A percentile compares a stretch with the other conserved stretches of the same genome.
phyloP scores from a whole-genome alignment of 176 grass and related monocot genomes.

The Oryza rufipogon region DNA sequence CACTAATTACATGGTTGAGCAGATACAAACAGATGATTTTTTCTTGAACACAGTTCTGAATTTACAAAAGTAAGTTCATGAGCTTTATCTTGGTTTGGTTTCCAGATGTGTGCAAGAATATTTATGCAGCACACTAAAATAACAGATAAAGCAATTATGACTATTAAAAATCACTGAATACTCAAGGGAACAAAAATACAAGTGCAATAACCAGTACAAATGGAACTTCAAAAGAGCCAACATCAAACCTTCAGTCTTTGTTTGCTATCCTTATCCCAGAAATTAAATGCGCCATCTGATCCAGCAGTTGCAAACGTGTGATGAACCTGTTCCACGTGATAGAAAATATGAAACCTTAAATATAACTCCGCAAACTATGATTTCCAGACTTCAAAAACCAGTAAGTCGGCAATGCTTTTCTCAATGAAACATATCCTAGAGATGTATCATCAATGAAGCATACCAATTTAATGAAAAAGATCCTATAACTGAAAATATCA shows the following conservation, averaged over 20 bases:
- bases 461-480: constrained; percentile 11
- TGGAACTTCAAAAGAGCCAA: not conserved
- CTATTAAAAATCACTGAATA: constrained; percentile 1
- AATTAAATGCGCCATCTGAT: constrained; percentile 90
- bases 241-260: constrained; percentile 79
- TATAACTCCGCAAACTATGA: constrained; percentile 19
- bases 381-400: constrained; percentile 5
- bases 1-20: not conserved
- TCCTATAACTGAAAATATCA: not conserved
- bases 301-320: constrained; percentile 88
- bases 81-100: constrained; percentile 1
- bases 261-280: constrained; percentile 92
- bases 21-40: not conserved
- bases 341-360: constrained; percentile 29
- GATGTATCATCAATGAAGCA: constrained; percentile 25
- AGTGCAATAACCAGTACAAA: constrained; percentile 1
- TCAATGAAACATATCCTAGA: constrained; percentile 29
- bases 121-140: constrained; percentile 15
- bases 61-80: constrained; percentile 5
- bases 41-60: not conserved
- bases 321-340: constrained; percentile 60
- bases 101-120: constrained; percentile 5
- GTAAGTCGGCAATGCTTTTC: not conserved
- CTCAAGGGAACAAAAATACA: constrained; percentile 20
- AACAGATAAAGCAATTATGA: not conserved